phyloP scores from a whole-genome alignment of 257 asterid genomes.

The Verbascum thapsus region DNA sequence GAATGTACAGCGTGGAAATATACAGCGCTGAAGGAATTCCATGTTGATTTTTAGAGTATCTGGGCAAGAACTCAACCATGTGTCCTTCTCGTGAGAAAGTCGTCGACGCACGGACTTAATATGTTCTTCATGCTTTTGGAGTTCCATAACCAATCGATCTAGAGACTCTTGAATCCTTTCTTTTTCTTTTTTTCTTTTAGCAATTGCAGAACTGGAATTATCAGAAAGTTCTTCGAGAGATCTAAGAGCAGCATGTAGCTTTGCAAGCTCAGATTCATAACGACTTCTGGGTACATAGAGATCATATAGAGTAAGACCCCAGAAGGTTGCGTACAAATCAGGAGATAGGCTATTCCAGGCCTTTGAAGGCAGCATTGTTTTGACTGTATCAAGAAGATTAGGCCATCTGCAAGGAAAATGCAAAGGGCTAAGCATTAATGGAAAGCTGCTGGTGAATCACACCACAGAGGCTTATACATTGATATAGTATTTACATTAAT shows the following conservation, averaged over 20 bases:
- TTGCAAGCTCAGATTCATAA: constrained; percentile 83
- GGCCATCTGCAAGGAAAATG: constrained; percentile 70
- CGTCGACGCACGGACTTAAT: constrained; percentile 90
- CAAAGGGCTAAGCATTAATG: constrained; percentile 24
- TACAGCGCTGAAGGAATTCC: constrained; percentile 99
- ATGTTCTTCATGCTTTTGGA: constrained; percentile 95
- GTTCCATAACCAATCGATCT: constrained; percentile 79
- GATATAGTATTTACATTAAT: constrained; percentile 19
- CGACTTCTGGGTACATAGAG: constrained; percentile 92
- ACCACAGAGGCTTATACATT: background rate
- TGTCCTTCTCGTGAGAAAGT: constrained; percentile 89
- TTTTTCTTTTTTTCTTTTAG: constrained; percentile 96
- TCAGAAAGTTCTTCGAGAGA: constrained; percentile 95
- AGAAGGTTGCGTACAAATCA: constrained; percentile 93
- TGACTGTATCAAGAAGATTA: constrained; percentile 82
- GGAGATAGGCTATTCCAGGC: constrained; percentile 99
- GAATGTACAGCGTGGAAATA: constrained; percentile 97
- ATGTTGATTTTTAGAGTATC: constrained; percentile 95
- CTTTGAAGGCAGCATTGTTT: constrained; percentile 88
- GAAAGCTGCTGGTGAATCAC: constrained; percentile 21
- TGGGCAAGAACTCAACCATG: constrained; percentile 98
- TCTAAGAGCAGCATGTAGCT: constrained; percentile 87
- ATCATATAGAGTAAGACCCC: constrained; percentile 99
- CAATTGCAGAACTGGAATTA: constrained; percentile 97
- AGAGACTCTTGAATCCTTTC: constrained; percentile 98